Percentiles rank a stretch among this genome's conserved stretches.
These are phyloP conservation scores for Ophiostoma quercus DNA, from an alignment of 2,329 filamentous ascomycete species.

Conservation along the genomic window DNA sequence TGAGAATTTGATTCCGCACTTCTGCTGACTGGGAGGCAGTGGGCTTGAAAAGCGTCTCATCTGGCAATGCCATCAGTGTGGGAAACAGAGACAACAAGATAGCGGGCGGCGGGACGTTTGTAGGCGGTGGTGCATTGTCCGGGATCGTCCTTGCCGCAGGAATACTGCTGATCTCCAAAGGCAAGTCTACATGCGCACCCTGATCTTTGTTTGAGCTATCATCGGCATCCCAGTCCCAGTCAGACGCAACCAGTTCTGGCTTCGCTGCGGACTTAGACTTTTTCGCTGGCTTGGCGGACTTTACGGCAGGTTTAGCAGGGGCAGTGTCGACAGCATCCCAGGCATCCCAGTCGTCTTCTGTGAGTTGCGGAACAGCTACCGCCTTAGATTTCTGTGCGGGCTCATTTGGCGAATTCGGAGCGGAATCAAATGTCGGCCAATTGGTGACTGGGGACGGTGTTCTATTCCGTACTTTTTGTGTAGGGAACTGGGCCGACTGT, in stretches of 20 bases:
- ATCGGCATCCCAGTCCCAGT: conserved; percentile 50
- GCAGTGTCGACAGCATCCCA: conserved; percentile 26
- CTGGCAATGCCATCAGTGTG: conserved; percentile 60
- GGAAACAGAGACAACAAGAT: conserved; percentile 74
- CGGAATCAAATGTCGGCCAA: conserved; percentile 40
- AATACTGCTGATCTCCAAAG: conserved; percentile 22
- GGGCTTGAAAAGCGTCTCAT: conserved; percentile 59
- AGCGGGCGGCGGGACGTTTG: conserved; percentile 83
- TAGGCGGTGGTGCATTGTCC: conserved; percentile 57
- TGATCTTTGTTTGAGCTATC: conserved; percentile 29
- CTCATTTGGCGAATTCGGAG: conserved; percentile 14
- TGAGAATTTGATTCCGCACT: conserved; percentile 58
- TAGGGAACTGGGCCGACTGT: conserved; percentile 33
- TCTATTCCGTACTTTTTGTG: conserved; percentile 33
- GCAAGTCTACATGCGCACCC: not conserved
- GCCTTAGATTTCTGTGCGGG: conserved; percentile 19
- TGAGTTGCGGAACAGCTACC: conserved; percentile 26
- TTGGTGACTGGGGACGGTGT: conserved; percentile 42
- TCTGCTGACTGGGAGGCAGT: conserved; percentile 54
- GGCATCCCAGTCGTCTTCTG: conserved; percentile 47
- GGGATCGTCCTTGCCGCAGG: conserved; percentile 24
- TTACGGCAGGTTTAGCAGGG: not conserved
- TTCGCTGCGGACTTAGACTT: conserved; percentile 14
- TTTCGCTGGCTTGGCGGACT: not conserved
- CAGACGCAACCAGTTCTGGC: conserved; percentile 22